Conservation (phyloP, 495 filamentous ascomycete species). For the Lindgomyces ingoldianus region DNA sequence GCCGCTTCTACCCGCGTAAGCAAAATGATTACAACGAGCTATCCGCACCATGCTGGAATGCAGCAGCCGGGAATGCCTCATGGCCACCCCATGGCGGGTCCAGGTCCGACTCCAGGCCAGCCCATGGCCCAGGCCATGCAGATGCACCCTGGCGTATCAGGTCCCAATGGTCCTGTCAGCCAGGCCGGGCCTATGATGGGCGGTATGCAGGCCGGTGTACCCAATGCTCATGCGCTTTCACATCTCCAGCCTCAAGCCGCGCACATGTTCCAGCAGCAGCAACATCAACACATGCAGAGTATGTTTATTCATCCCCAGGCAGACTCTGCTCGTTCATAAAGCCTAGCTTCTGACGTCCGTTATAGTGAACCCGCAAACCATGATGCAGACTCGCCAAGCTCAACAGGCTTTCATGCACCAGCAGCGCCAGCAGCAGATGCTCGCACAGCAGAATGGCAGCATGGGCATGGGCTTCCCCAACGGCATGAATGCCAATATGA, state of each 20-base stretch:
- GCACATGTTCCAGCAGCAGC: slow-evolving; percentile 47
- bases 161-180: slow-evolving; percentile 71
- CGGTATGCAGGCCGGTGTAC: slow-evolving; percentile 74
- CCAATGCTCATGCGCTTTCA: slow-evolving; percentile 75
- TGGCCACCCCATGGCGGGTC: slow-evolving; percentile 73
- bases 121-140: slow-evolving; percentile 72
- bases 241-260: slow-evolving; percentile 63
- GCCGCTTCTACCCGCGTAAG: not conserved
- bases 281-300: slow-evolving; percentile 43
- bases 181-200: slow-evolving; percentile 78
- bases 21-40: slow-evolving; percentile 51
- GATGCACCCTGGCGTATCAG: slow-evolving; percentile 83
- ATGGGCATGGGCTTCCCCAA: slow-evolving; percentile 31
- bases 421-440: slow-evolving; percentile 46
- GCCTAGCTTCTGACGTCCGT: not conserved
- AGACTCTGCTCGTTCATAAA: not conserved
- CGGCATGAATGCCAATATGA: slow-evolving; percentile 27
- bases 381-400: slow-evolving; percentile 10
- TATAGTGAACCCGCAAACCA: slow-evolving; percentile 21
- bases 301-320: not conserved
- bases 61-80: slow-evolving; percentile 67
- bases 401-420: slow-evolving; percentile 41
- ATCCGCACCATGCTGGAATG: slow-evolving; percentile 60
- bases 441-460: slow-evolving; percentile 26
- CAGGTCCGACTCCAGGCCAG: slow-evolving; percentile 69